These are phyloP conservation scores for Cucumis sativus DNA, from an alignment of 306 rosid species.

Conservation along the genomic window Cucumber_9930_V3 NC_026661.2:15503001-15503500, in stretches of 20 bases:
- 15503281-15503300: constrained; percentile 95
- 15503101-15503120: not conserved
- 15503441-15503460: not conserved
- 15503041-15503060: not conserved
- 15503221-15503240: not conserved
- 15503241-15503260: not conserved
- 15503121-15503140: not conserved
- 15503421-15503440: not conserved
- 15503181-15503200: not conserved
- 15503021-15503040: not conserved
- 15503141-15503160: not conserved
- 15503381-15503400: not conserved
- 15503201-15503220: not conserved
- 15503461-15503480: not conserved
- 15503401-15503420: not conserved
- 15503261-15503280: constrained; percentile 65
- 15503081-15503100: not conserved
- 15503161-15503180: not conserved
- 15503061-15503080: not conserved
- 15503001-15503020: not conserved
- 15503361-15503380: not conserved
- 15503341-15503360: not conserved
- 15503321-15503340: constrained; percentile 5
- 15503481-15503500: not conserved
- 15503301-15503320: constrained; percentile 67